Conservation (phyloP, 495 filamentous ascomycete genomes). For the Penicillium ucsense region DNA sequence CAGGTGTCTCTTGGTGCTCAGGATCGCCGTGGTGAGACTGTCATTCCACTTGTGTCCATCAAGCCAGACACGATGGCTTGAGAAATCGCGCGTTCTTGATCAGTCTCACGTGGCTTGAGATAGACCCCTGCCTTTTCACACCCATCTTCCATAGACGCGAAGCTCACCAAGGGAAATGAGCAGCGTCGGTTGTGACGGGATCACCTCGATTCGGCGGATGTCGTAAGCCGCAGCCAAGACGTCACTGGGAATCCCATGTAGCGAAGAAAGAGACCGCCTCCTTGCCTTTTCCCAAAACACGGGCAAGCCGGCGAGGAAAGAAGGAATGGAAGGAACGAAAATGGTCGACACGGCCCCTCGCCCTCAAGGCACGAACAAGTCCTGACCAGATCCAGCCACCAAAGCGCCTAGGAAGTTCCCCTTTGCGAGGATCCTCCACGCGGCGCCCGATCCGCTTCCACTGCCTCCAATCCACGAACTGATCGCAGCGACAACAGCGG, state of each 20-base stretch:
- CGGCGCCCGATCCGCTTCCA: slow-evolving; percentile 30
- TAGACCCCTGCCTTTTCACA: no score
- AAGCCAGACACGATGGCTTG: no score
- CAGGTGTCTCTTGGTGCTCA: no score
- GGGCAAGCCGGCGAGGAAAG: background rate
- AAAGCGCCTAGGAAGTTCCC: slow-evolving; percentile 45
- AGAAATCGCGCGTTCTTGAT: no score
- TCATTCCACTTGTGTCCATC: no score
- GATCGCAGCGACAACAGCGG: slow-evolving; percentile 56
- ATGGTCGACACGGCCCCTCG: background rate
- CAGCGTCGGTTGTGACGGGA: no score
- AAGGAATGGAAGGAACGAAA: background rate
- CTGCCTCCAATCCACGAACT: slow-evolving; percentile 48
- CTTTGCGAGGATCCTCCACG: slow-evolving; percentile 49
- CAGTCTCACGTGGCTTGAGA: no score
- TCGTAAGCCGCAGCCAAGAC: background rate
- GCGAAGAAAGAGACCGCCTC: background rate
- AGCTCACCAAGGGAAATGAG: no score
- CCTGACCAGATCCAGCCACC: slow-evolving; percentile 31
- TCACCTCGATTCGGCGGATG: no score
- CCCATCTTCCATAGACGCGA: no score
- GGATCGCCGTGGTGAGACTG: no score
- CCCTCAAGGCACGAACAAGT: slow-evolving; percentile 30
- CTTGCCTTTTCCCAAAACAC: no score
- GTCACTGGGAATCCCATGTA: background rate